phyloP scores from a whole-genome alignment of 1,139 yeast genomes.

The Kurtzmaniella quercitrusa region DNA sequence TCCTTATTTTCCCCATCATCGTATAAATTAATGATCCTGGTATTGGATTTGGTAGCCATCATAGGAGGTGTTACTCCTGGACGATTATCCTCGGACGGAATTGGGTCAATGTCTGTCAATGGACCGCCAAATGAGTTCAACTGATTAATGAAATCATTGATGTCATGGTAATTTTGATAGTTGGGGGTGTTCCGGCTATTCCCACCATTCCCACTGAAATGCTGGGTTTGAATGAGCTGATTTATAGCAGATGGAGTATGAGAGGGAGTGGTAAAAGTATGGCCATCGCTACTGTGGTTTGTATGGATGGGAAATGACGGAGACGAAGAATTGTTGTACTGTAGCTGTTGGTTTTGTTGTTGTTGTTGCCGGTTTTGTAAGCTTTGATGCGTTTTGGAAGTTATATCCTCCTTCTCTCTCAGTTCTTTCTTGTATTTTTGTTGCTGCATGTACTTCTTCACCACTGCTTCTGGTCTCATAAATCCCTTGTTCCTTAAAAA shows the following conservation, averaged over 20 bases:
- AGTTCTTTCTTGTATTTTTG: conserved; percentile 38
- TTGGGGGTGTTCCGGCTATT: conserved; percentile 9
- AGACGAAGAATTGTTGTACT: conserved; percentile 12
- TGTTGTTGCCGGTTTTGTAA: too few relatives aligned
- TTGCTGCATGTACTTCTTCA: conserved; percentile 44
- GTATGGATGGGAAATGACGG: conserved; percentile 14
- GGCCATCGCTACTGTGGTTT: conserved; percentile 10
- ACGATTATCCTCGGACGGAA: conserved; percentile 30
- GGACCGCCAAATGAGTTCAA: conserved; percentile 50
- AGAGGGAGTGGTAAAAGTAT: conserved; percentile 38
- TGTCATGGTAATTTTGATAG: conserved; percentile 29
- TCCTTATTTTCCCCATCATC: conserved; percentile 41
- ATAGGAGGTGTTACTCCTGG: conserved; percentile 41
- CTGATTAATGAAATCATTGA: conserved; percentile 46
- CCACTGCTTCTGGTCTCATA: conserved; percentile 48
- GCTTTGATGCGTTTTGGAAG: not conserved
- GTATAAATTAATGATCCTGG: conserved; percentile 39
- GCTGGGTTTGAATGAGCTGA: conserved; percentile 33
- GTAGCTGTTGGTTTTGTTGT: conserved; percentile 2
- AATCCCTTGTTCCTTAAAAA: conserved; percentile 48
- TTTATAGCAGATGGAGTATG: conserved; percentile 44
- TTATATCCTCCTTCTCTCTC: conserved; percentile 22
- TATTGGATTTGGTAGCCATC: conserved; percentile 46
- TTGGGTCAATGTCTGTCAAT: conserved; percentile 50
- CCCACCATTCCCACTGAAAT: conserved; percentile 1